Base-by-base conservation (phyloP, 176 grass and related monocot species). In the Avena atlantica region DNA sequence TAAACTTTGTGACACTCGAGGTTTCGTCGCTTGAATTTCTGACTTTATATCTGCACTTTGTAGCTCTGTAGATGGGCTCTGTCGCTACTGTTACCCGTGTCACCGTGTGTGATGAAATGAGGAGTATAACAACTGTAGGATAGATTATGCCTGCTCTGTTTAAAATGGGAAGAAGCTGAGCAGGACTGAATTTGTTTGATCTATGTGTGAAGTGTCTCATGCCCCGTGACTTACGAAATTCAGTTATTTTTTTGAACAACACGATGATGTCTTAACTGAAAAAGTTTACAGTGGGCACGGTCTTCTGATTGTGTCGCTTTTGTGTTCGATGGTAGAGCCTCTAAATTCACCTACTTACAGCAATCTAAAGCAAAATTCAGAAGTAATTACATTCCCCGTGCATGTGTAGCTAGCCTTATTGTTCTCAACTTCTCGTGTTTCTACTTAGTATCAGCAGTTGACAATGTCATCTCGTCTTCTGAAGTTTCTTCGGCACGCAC, bases 401-500 rank as follows among this genome's bases (percentile, higher is more conserved):
- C 1, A 9, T 65, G 17, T 8, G 5, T 67, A 77, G n/a, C 74
- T 53, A 21, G 11, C 74, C 13, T 76, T 13, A 57, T 44, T 70
- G 47, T 80, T 84, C 10, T 8, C 19, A 73, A 24, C 42, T 42
- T 42, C 40, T 42, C 40, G 40, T 42, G 40, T 42, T 42, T 8
- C 42, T 56, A 56, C 16, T 87, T 65, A 3, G 12, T 49, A 37
- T 23, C 74, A 86, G 14, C 70, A 63, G 25, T 3, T 91, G 17
- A 87, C 70, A 58, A 19, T 42, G 36, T 2, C 58, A 53, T 76
- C 12, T 61, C 70, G 6, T 73, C 34, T 58, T 69, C 45, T 82
- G 12, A 78, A 98, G 94, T 87, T 73, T 99, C 97, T 73, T 96
- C 94, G 12, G 87, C 91, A 4, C 92, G 90, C 34, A 24, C 85